Conservation (phyloP, 768 basidiomycete genomes). For the Exsudoporus frostii region DNA sequence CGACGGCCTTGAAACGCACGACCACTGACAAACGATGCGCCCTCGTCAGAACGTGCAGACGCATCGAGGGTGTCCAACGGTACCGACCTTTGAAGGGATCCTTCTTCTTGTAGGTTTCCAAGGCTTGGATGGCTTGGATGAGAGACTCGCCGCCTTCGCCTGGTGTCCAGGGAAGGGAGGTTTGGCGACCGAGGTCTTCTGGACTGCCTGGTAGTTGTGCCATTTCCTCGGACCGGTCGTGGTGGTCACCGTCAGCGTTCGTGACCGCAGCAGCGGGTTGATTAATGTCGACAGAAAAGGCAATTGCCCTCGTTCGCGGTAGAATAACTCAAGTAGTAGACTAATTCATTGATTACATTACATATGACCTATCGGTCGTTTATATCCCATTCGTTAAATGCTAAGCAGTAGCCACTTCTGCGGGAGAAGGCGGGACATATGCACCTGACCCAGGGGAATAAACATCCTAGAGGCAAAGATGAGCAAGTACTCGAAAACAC, state of each 20-base stretch:
- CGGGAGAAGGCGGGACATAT: constrained; percentile 21
- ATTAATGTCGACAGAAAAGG: constrained; percentile 9
- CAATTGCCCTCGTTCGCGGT: neutral
- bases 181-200: constrained; percentile 33
- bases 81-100: constrained; percentile 69
- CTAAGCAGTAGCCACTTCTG: neutral
- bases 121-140: constrained; percentile 59
- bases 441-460: constrained; percentile 42
- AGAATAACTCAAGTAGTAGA: neutral
- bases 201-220: constrained; percentile 32
- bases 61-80: neutral
- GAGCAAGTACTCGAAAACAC: neutral
- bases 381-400: neutral
- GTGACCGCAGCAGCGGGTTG: neutral
- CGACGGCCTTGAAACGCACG: constrained; percentile 95
- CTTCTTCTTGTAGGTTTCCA: constrained; percentile 86
- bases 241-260: constrained; percentile 2
- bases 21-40: constrained; percentile 54
- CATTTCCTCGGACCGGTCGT: constrained; percentile 17
- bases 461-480: constrained; percentile 34
- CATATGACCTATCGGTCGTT: neutral
- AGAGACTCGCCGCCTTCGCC: constrained; percentile 31
- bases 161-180: constrained; percentile 31
- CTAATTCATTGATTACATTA: neutral
- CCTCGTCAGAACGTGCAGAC: neutral